Evolutionary conservation across 2,329 filamentous ascomycete genomes (phyloP).

Genomic region (Ploettnerulaceae sp.): DNA sequence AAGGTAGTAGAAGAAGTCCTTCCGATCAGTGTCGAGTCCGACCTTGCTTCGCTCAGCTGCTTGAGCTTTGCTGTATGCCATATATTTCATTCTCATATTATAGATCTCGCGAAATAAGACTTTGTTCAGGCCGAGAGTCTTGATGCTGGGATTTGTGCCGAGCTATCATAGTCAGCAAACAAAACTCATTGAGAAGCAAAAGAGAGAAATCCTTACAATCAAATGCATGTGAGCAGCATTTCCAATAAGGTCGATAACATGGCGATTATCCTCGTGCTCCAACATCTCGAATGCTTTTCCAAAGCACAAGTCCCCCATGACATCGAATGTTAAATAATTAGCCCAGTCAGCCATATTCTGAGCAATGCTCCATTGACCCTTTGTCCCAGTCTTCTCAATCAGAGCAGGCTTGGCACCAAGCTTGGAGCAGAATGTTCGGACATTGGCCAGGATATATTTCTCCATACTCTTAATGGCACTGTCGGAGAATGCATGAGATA

Average conservation of each 20-base stretch:
- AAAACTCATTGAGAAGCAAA: not conserved
- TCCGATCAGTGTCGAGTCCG: constrained; percentile 52
- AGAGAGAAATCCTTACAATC: constrained; percentile 42
- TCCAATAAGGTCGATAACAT: constrained; percentile 62
- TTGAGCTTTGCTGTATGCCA: constrained; percentile 65
- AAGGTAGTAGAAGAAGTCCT: constrained; percentile 59
- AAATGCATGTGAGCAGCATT: constrained; percentile 64
- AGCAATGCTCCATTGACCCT: constrained; percentile 46
- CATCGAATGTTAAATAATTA: constrained; percentile 43
- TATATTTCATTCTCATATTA: constrained; percentile 62
- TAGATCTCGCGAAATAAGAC: constrained; percentile 64
- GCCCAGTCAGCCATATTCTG: constrained; percentile 53
- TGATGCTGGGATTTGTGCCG: constrained; percentile 65
- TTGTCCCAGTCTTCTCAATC: constrained; percentile 39
- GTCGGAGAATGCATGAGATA: constrained; percentile 61
- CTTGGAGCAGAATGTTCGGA: constrained; percentile 57
- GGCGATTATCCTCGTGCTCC: constrained; percentile 50
- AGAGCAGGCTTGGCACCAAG: constrained; percentile 33
- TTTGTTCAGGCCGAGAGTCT: constrained; percentile 62
- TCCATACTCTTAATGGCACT: constrained; percentile 32
- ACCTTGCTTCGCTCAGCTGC: constrained; percentile 61
- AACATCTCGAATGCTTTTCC: constrained; percentile 48
- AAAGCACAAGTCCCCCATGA: constrained; percentile 47
- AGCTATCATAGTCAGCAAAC: constrained; percentile 18
- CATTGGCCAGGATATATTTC: constrained; percentile 29